Conservation (phyloP, 1,284 basidiomycete genomes). For the Peniophora sp. region DNA sequence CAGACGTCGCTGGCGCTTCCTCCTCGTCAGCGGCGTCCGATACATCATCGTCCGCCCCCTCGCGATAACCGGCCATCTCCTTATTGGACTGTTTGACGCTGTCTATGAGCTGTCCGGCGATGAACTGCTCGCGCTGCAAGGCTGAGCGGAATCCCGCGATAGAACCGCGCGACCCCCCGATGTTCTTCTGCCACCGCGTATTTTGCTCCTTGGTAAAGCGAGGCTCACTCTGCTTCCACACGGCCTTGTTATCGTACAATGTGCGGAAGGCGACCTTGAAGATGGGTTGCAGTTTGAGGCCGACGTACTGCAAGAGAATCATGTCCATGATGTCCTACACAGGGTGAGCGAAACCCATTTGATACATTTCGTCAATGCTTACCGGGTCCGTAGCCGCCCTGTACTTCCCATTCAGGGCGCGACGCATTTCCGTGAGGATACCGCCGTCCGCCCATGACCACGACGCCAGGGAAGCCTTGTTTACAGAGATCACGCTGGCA, state of each 20-base stretch:
- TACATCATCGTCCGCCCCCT: neutral
- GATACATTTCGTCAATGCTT: neutral
- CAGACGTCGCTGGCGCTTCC: neutral
- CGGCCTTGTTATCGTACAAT: slow-evolving; percentile 26
- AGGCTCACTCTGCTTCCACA: slow-evolving; percentile 16
- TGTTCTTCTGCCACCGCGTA: neutral
- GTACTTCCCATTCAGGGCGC: slow-evolving; percentile 37
- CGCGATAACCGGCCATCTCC: neutral
- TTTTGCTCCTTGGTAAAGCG: neutral
- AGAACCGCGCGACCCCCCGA: neutral
- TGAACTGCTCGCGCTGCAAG: neutral
- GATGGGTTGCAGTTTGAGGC: slow-evolving; percentile 31
- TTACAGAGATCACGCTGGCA: slow-evolving; percentile 35
- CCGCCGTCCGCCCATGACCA: slow-evolving; percentile 36
- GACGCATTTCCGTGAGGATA: slow-evolving; percentile 31
- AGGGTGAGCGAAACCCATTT: neutral
- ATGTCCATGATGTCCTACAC: slow-evolving; percentile 31
- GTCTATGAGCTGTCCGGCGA: neutral
- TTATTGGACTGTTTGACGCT: too few relatives aligned
- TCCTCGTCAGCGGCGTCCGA: too few relatives aligned
- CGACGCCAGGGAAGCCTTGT: slow-evolving; percentile 26
- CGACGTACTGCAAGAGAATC: slow-evolving; percentile 33
- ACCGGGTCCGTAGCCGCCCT: slow-evolving; percentile 34
- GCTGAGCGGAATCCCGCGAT: neutral
- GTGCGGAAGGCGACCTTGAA: slow-evolving; percentile 22